These are phyloP conservation scores for Elsinoe batatas DNA, from an alignment of 2,329 filamentous ascomycete genomes.

Conservation along the genomic window DNA sequence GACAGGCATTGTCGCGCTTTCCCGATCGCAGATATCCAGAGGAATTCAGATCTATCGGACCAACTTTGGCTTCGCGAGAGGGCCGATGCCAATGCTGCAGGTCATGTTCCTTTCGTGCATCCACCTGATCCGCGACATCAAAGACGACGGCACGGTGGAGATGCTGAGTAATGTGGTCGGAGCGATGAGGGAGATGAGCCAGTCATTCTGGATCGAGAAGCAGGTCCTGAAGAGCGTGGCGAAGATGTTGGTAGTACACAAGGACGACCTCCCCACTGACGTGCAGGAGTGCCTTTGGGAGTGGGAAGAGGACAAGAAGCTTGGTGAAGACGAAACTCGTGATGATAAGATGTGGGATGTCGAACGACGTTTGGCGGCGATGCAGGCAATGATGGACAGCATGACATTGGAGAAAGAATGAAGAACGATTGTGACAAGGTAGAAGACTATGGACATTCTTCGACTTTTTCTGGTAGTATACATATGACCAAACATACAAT, in stretches of 20 bases:
- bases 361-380: background rate
- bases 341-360: background rate
- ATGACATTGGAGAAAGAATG: background rate
- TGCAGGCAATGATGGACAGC: background rate
- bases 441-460: background rate
- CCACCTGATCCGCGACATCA: background rate
- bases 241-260: background rate
- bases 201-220: background rate
- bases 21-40: background rate
- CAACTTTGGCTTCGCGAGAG: background rate
- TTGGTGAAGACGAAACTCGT: background rate
- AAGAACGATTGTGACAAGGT: background rate
- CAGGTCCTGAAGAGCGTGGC: background rate
- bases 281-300: background rate
- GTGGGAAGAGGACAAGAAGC: background rate
- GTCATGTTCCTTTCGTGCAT: conserved; percentile 2
- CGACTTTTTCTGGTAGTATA: background rate
- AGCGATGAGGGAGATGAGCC: background rate
- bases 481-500: background rate
- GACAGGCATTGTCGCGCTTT: background rate
- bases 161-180: background rate
- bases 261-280: background rate
- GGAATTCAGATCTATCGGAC: background rate
- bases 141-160: background rate
- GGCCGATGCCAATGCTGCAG: background rate